phyloP scores from a whole-genome alignment of 495 filamentous ascomycete genomes.

The Neurospora sp. region DNA sequence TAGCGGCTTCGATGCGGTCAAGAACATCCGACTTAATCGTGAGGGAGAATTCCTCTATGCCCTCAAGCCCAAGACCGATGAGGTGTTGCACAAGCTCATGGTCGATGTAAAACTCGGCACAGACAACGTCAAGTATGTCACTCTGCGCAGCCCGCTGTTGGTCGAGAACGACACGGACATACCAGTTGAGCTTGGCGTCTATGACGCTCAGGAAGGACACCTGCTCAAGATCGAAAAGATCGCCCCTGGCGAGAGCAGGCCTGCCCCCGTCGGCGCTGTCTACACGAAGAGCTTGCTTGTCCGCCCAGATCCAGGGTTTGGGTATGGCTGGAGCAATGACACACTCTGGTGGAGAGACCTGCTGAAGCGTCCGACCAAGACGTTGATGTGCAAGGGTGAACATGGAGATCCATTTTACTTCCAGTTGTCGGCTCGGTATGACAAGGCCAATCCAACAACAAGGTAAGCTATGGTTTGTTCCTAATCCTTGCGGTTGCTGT shows the following conservation, averaged over 20 bases:
- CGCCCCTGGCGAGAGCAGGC: constrained; percentile 79
- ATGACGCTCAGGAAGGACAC: constrained; percentile 77
- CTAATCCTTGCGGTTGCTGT: no score
- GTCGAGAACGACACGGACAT: constrained; percentile 98
- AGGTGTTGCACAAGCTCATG: constrained; percentile 75
- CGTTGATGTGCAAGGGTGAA: constrained; percentile 78
- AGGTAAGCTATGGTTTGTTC: constrained; percentile 30
- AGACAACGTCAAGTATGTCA: constrained; percentile 97
- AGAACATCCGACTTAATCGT: constrained; percentile 79
- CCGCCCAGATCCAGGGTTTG: constrained; percentile 91
- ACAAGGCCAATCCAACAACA: constrained; percentile 70
- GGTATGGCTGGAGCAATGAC: constrained; percentile 88
- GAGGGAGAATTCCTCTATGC: constrained; percentile 88
- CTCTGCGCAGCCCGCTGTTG: constrained; percentile 85
- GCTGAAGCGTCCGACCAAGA: constrained; percentile 68
- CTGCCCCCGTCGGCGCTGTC: constrained; percentile 84
- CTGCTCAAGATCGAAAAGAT: constrained; percentile 97
- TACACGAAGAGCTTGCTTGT: constrained; percentile 86
- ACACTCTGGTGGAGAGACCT: constrained; percentile 87
- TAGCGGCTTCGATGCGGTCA: constrained; percentile 84
- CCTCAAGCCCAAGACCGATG: constrained; percentile 66
- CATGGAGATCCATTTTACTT: constrained; percentile 87
- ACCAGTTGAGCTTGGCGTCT: constrained; percentile 88
- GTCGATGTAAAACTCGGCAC: constrained; percentile 83
- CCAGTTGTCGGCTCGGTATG: constrained; percentile 77